These are phyloP conservation scores for Ceraceosorus guamensis DNA, from an alignment of 1,284 basidiomycete species.

Conservation along the genomic window DNA sequence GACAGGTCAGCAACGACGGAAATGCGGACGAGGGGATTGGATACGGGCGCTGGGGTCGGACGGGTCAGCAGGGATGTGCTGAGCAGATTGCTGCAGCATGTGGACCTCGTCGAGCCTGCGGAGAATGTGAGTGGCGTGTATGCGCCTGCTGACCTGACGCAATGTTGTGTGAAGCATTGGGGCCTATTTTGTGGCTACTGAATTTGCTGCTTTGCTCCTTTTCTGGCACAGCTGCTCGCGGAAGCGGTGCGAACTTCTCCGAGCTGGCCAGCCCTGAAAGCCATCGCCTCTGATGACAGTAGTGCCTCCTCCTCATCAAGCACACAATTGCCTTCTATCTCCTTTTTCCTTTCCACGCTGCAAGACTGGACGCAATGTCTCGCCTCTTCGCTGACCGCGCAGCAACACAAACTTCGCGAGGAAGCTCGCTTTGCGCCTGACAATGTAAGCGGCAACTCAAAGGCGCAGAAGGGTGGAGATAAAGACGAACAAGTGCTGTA, in stretches of 20 bases:
- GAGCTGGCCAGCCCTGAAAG: conserved; percentile 24
- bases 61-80: conserved; percentile 41
- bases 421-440: conserved; percentile 13
- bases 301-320: conserved; percentile 39
- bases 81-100: conserved; percentile 41
- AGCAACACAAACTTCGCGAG: conserved; percentile 7
- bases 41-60: conserved; percentile 46
- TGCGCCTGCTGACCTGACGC: not conserved
- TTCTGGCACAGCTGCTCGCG: conserved; percentile 21
- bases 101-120: conserved; percentile 46
- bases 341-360: conserved; percentile 16
- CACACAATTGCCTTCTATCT: conserved; percentile 38
- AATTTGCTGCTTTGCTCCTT: not conserved
- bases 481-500: conserved; percentile 25
- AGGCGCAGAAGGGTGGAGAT: conserved; percentile 9
- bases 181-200: not conserved
- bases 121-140: conserved; percentile 18
- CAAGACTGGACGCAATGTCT: conserved; percentile 22
- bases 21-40: conserved; percentile 32
- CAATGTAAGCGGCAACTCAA: conserved; percentile 3
- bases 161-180: conserved; percentile 18
- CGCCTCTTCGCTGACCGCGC: not conserved
- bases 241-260: conserved; percentile 33
- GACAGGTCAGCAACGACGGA: no score
- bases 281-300: conserved; percentile 18